Percentiles rank a stretch among this genome's conserved stretches.
phyloP scores from a whole-genome alignment of 2,329 filamentous ascomycete genomes.

The Magnaporthiopsis rhizophila region DNA sequence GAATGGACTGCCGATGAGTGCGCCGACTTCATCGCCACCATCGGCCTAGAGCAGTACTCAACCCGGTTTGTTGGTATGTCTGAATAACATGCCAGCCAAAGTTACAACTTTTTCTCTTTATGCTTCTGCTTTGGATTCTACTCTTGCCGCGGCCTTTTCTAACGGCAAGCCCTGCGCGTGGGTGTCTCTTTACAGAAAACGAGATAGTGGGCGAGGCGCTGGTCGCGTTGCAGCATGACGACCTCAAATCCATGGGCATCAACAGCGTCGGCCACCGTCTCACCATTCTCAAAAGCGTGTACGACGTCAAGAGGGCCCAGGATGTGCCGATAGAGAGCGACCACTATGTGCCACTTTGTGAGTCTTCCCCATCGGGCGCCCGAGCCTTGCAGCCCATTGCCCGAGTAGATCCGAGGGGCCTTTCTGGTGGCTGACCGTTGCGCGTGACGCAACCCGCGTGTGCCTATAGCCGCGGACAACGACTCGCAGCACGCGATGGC shows the following conservation, averaged over 20 bases:
- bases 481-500: constrained; percentile 84
- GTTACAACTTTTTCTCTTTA: neutral
- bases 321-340: constrained; percentile 86
- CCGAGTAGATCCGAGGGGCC: too few species aligned
- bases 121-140: neutral
- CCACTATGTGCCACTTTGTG: constrained; percentile 90
- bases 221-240: constrained; percentile 80
- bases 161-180: neutral
- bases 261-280: constrained; percentile 87
- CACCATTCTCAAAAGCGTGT: constrained; percentile 91
- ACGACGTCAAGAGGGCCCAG: constrained; percentile 91
- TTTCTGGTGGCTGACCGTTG: too few species aligned
- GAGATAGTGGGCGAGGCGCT: constrained; percentile 89
- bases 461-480: constrained; percentile 68
- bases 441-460: too few species aligned
- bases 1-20: constrained; percentile 83
- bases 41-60: constrained; percentile 77
- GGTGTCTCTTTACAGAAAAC: constrained; percentile 55
- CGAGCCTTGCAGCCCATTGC: too few species aligned
- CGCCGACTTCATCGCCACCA: constrained; percentile 75
- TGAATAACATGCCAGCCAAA: neutral
- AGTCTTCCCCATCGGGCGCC: constrained; percentile 24
- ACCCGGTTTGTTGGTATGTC: constrained; percentile 72
- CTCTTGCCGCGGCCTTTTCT: constrained; percentile 14
- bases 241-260: constrained; percentile 92